Conservation (phyloP, 2,329 filamentous ascomycete species). For the Trichoderma lentiforme region DNA sequence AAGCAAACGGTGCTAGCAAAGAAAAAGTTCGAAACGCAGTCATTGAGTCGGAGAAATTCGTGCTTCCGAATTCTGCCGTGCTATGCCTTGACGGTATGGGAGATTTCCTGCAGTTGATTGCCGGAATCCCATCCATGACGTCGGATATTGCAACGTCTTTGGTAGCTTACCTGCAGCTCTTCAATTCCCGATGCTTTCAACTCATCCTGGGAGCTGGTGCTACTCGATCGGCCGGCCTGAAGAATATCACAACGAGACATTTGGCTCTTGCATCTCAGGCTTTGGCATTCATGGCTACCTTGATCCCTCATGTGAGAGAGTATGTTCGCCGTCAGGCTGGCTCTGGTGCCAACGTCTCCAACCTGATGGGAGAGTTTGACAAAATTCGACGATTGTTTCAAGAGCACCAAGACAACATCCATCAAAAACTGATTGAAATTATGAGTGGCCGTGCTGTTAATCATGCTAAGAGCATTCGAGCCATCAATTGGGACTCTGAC, state of each 20-base stretch:
- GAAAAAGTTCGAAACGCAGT: constrained; percentile 67
- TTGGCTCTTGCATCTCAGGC: constrained; percentile 88
- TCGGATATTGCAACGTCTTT: constrained; percentile 76
- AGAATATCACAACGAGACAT: constrained; percentile 95
- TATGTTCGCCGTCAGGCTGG: constrained; percentile 76
- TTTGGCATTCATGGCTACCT: constrained; percentile 77
- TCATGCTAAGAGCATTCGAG: constrained; percentile 72
- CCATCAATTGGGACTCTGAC: constrained; percentile 67
- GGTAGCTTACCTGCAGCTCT: constrained; percentile 82
- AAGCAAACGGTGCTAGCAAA: constrained; percentile 52
- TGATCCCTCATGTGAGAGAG: constrained; percentile 88
- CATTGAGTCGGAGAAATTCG: constrained; percentile 81
- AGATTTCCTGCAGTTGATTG: constrained; percentile 76
- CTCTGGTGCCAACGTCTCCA: constrained; percentile 49
- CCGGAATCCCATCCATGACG: constrained; percentile 85
- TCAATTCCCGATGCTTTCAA: constrained; percentile 95
- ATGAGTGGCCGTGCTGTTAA: constrained; percentile 74
- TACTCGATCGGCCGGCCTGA: constrained; percentile 81
- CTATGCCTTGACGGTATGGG: constrained; percentile 78
- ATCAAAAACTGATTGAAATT: constrained; percentile 90
- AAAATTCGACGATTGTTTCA: constrained; percentile 79
- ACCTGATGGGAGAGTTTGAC: constrained; percentile 79
- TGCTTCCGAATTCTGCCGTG: constrained; percentile 80
- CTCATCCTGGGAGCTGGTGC: constrained; percentile 93
- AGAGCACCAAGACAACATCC: constrained; percentile 86